Evolutionary conservation across 106 monocot genomes (phyloP).

Genomic region (Narthecium ossifragum): DNA sequence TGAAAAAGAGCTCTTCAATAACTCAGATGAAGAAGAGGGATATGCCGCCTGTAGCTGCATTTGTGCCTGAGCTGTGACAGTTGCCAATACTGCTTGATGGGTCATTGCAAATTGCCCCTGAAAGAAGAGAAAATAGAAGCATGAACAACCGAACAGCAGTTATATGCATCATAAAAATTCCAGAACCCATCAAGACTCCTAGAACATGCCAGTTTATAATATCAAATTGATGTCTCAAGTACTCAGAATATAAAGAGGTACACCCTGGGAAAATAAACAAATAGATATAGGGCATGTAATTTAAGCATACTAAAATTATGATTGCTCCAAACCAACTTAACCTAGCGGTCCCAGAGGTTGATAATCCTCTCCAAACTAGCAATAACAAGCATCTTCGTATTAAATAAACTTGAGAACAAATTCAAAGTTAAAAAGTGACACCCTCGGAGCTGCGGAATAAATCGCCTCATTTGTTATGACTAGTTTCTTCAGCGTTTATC

Average conservation of each 20-base stretch:
- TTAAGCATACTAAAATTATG: too few species aligned
- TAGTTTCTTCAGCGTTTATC: too few species aligned
- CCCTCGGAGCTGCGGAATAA: too few species aligned
- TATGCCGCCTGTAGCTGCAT: slow-evolving; percentile 40
- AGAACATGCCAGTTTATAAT: neutral
- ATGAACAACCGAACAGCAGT: neutral
- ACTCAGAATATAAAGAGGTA: neutral
- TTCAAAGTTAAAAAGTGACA: too few species aligned
- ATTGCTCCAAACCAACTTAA: too few species aligned
- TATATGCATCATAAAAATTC: neutral
- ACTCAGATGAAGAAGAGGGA: slow-evolving; percentile 20
- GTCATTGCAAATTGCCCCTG: slow-evolving; percentile 69
- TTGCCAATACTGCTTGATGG: slow-evolving; percentile 72
- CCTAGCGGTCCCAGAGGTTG: too few species aligned
- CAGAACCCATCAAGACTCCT: neutral
- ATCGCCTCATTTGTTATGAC: too few species aligned
- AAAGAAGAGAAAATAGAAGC: neutral
- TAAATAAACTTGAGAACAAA: too few species aligned
- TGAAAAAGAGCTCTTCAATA: slow-evolving; percentile 10
- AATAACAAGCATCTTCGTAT: too few species aligned
- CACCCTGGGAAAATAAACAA: too few species aligned
- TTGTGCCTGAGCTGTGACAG: slow-evolving; percentile 72
- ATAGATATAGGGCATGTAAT: too few species aligned
- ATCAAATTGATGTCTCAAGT: neutral
- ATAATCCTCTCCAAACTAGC: too few species aligned